Evolutionary conservation across 2,329 filamentous ascomycete species (phyloP).

Genomic region (Neurospora sp.): DNA sequence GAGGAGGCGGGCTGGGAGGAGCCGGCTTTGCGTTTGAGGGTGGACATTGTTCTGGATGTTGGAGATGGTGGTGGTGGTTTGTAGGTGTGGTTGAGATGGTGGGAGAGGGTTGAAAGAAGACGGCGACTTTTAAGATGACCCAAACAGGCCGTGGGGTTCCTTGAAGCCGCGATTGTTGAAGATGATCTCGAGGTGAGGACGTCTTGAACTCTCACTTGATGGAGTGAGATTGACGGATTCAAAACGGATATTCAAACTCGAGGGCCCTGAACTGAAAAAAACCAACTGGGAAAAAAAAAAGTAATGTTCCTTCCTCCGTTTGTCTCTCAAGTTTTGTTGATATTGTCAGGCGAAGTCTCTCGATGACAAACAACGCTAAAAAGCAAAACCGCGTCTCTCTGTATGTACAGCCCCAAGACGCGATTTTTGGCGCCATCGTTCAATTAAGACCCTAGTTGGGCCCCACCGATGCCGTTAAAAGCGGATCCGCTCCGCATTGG

Average conservation of each 20-base stretch:
- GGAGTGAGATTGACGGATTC: neutral
- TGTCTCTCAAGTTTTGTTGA: neutral
- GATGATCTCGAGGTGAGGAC: too few relatives aligned
- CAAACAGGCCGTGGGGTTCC: neutral
- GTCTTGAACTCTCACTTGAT: neutral
- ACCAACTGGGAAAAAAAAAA: neutral
- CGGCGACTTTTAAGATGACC: neutral
- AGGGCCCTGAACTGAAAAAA: neutral
- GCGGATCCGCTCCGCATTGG: neutral
- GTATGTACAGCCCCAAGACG: too few relatives aligned
- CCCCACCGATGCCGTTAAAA: neutral
- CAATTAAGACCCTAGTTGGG: neutral
- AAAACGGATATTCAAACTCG: neutral
- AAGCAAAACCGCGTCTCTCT: constrained; percentile 12
- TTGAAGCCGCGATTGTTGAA: neutral
- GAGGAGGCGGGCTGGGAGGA: constrained; percentile 29
- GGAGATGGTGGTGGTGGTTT: neutral
- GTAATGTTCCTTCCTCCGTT: neutral
- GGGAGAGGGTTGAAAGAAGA: neutral
- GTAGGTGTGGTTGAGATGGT: constrained; percentile 4
- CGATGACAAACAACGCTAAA: neutral
- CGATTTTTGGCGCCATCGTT: constrained; percentile 16
- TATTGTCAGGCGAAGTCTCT: neutral
- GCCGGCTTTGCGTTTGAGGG: constrained; percentile 56
- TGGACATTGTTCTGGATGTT: constrained; percentile 32